Percentiles rank a stretch among this genome's conserved stretches.
These are phyloP conservation scores for Entomortierella beljakovae DNA, from an alignment of 192 early-diverging fungal genomes.

Conservation along the genomic window DNA sequence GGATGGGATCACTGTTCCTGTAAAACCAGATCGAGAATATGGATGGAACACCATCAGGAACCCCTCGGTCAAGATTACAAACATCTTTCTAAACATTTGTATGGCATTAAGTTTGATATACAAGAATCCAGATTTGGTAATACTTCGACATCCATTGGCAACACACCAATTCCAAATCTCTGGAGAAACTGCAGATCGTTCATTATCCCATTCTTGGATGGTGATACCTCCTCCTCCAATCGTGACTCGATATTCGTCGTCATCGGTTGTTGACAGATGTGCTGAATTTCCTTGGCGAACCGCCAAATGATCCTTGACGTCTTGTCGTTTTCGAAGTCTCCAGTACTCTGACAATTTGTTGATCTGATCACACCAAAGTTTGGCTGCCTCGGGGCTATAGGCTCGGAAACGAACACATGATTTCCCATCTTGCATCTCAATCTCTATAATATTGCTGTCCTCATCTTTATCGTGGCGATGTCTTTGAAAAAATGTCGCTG, in stretches of 20 bases:
- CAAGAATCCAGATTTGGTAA: conserved; percentile 51
- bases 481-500: conserved; percentile 25
- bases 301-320: conserved; percentile 29
- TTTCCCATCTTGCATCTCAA: conserved; percentile 35
- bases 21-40: conserved; percentile 23
- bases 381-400: conserved; percentile 40
- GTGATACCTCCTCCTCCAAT: conserved; percentile 13
- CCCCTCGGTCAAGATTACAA: conserved; percentile 44
- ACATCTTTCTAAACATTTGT: conserved; percentile 50
- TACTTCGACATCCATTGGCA: conserved; percentile 52
- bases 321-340: conserved; percentile 28
- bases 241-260: conserved; percentile 26
- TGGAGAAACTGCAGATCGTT: conserved; percentile 24
- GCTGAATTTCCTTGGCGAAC: conserved; percentile 25
- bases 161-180: conserved; percentile 58
- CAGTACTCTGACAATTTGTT: conserved; percentile 48
- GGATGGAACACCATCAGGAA: conserved; percentile 43
- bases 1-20: conserved; percentile 16
- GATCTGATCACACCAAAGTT: conserved; percentile 38
- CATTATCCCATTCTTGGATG: conserved; percentile 47
- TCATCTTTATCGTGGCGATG: conserved; percentile 16
- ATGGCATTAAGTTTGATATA: conserved; percentile 40
- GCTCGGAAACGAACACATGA: conserved; percentile 40
- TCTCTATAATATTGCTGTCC: conserved; percentile 46
- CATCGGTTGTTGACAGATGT: conserved; percentile 28